Percentiles rank a stretch among this genome's conserved stretches.
phyloP scores from a whole-genome alignment of 306 rosid species.

The Pterocarpus macrocarpus region DNA sequence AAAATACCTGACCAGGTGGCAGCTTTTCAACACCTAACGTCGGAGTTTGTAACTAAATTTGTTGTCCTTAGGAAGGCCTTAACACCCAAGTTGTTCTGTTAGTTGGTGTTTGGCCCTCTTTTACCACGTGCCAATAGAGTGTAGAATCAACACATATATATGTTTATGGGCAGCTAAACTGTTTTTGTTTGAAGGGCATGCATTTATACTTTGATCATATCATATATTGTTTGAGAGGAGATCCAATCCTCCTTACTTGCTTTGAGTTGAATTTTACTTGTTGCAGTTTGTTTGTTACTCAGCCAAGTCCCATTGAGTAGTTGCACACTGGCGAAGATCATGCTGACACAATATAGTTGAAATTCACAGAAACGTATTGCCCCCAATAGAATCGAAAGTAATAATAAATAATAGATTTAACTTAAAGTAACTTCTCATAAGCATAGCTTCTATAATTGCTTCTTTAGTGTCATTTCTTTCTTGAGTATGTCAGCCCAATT shows the following conservation, averaged over 20 bases:
- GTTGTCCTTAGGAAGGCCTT: slow-evolving; percentile 47
- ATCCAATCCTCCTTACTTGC: slow-evolving; percentile 19
- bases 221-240: slow-evolving; percentile 40
- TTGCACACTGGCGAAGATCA: background rate
- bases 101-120: slow-evolving; percentile 48
- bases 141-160: slow-evolving; percentile 49
- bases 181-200: slow-evolving; percentile 36
- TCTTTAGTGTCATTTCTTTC: background rate
- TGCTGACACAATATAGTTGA: background rate
- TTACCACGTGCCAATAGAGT: slow-evolving; percentile 42
- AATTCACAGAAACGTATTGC: background rate
- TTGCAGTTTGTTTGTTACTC: slow-evolving; percentile 17
- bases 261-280: slow-evolving; percentile 27
- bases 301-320: slow-evolving; percentile 14
- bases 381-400: background rate
- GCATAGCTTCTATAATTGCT: background rate
- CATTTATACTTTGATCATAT: slow-evolving; percentile 18
- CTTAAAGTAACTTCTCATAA: background rate
- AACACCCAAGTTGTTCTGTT: slow-evolving; percentile 46
- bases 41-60: slow-evolving; percentile 30
- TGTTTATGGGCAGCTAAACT: slow-evolving; percentile 25
- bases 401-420: background rate
- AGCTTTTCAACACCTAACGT: slow-evolving; percentile 39
- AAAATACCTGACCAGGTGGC: slow-evolving; percentile 37
- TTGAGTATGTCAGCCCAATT: background rate